Percentiles rank a stretch among this genome's conserved stretches.
Conservation (phyloP, 2,329 filamentous ascomycete genomes). For the Neofusicoccum kwambonambiense region DNA sequence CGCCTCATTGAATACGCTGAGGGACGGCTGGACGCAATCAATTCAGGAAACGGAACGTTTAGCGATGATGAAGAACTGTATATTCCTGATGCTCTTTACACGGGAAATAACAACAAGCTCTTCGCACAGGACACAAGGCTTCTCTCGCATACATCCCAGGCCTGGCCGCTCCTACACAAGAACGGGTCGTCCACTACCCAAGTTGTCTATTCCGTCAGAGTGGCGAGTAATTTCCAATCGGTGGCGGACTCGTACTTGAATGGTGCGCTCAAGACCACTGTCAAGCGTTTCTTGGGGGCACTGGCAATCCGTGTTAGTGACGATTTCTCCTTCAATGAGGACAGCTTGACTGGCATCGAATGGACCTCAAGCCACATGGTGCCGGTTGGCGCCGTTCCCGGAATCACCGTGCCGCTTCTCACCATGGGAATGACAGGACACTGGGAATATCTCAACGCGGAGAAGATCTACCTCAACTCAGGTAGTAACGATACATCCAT, state of each 20-base stretch:
- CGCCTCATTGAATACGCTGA: constrained; percentile 18
- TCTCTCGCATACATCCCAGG: constrained; percentile 22
- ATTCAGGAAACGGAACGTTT: constrained; percentile 19
- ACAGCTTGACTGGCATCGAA: constrained; percentile 20
- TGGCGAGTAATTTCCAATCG: neutral
- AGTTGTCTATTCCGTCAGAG: constrained; percentile 22
- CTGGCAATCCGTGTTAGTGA: neutral
- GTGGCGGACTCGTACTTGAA: neutral
- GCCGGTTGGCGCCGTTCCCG: constrained; percentile 18
- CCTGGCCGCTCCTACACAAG: constrained; percentile 25
- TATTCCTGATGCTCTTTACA: constrained; percentile 22
- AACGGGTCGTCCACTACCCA: constrained; percentile 21
- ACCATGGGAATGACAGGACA: constrained; percentile 24
- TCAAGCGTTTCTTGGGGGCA: neutral
- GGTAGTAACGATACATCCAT: constrained; percentile 22
- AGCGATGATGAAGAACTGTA: constrained; percentile 23
- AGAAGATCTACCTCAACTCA: constrained; percentile 23
- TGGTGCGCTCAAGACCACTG: neutral
- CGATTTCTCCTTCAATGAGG: neutral
- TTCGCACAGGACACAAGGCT: constrained; percentile 23
- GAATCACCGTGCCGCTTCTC: constrained; percentile 22
- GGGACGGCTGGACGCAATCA: constrained; percentile 15
- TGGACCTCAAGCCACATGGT: constrained; percentile 23
- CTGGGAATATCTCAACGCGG: constrained; percentile 24
- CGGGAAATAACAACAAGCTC: constrained; percentile 24